A percentile compares a stretch with the other conserved stretches of the same genome.
phyloP scores from a whole-genome alignment of 2,329 filamentous ascomycete genomes.

The Claviceps maximensis region DNA sequence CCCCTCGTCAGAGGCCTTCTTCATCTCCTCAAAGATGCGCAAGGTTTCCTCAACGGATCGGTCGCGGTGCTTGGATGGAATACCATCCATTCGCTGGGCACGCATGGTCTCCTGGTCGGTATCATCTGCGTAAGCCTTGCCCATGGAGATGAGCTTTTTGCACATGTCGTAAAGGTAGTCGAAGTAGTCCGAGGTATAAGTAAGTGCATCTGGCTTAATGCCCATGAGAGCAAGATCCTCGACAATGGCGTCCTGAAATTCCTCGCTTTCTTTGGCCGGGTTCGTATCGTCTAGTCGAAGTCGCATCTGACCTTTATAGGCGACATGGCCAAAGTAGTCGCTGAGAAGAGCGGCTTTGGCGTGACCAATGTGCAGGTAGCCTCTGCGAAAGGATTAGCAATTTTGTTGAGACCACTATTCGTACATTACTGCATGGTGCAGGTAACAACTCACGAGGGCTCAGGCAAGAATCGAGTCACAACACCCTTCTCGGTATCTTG shows the following conservation, averaged over 20 bases:
- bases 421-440: not conserved
- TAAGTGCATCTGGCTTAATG: conserved; percentile 73
- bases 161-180: conserved; percentile 79
- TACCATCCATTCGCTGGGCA: conserved; percentile 69
- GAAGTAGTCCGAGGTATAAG: conserved; percentile 94
- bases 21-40: conserved; percentile 86
- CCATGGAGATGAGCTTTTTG: conserved; percentile 71
- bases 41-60: conserved; percentile 71
- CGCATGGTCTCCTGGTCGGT: conserved; percentile 84
- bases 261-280: conserved; percentile 91
- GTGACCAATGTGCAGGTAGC: conserved; percentile 91
- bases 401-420: not conserved
- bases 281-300: conserved; percentile 97
- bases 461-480: conserved; percentile 82
- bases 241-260: conserved; percentile 87
- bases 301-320: conserved; percentile 81
- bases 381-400: conserved; percentile 26
- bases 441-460: conserved; percentile 64
- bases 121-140: conserved; percentile 87
- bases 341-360: conserved; percentile 88
- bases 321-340: conserved; percentile 92
- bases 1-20: conserved; percentile 66
- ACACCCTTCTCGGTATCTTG: conserved; percentile 79
- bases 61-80: conserved; percentile 70
- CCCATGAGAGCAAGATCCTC: conserved; percentile 87